Evolutionary conservation across 805 yeast genomes (phyloP).

Genomic region (Kurtzmaniella cleridarum): DNA sequence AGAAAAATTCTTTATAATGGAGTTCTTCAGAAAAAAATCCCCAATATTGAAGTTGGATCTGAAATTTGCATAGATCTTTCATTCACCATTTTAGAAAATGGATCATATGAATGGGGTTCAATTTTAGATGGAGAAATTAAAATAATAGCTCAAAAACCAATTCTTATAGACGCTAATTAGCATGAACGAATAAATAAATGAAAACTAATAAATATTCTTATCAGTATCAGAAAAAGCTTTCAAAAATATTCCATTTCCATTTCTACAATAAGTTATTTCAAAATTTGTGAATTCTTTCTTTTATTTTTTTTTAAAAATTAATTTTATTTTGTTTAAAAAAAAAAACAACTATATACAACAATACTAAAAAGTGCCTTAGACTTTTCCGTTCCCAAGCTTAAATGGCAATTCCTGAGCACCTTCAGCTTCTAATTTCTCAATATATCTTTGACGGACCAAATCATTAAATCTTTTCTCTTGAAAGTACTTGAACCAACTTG

Average conservation of each 20-base stretch:
- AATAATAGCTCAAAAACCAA: constrained; percentile 27
- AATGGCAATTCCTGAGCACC: constrained; percentile 46
- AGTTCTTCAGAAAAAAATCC: constrained; percentile 51
- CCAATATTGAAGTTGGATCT: constrained; percentile 40
- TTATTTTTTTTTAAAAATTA: no score
- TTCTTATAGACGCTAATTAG: constrained; percentile 5
- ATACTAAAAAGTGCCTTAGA: background rate
- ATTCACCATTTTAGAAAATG: constrained; percentile 64
- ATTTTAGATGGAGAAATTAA: constrained; percentile 15
- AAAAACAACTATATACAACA: background rate
- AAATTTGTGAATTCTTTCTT: background rate
- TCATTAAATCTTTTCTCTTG: constrained; percentile 85
- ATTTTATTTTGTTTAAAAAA: no score
- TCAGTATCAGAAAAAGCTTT: background rate
- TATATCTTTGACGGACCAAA: constrained; percentile 58
- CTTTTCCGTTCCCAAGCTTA: constrained; percentile 13
- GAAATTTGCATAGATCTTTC: constrained; percentile 43
- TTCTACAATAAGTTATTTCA: background rate
- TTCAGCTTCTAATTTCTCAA: constrained; percentile 65
- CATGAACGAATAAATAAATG: no score
- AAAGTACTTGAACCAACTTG: constrained; percentile 84
- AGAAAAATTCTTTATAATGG: constrained; percentile 70
- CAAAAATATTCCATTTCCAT: constrained; percentile 1
- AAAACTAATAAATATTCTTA: no score
- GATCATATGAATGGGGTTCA: constrained; percentile 76